Base-by-base conservation (phyloP, 495 filamentous ascomycete species). In the Hypomontagnella monticulosa region DNA sequence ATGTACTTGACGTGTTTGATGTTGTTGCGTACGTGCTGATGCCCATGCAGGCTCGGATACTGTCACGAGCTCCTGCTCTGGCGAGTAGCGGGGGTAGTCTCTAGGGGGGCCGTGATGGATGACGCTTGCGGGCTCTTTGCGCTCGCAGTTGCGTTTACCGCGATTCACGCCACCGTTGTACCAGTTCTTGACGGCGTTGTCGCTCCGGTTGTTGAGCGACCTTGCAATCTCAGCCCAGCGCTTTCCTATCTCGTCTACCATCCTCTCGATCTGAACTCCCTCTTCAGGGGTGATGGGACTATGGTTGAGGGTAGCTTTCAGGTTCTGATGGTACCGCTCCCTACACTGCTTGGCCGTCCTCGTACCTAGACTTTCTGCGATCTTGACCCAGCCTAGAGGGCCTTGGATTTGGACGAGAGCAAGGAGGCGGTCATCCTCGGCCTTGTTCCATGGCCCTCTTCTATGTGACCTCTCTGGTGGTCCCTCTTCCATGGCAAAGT, bases 121-220 rank as follows among this genome's bases (percentile, higher is more conserved):
- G 23, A 27, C 44, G 43, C 18, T 50, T 34, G 61, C 42, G 38
- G 27, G 36, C 46, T 62, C 66, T 52, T 63, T 73, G 60, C 58
- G 76, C 40, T 11, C 41, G 33, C 80, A 48, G 43, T n/a, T n/a
- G n/a, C 84, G 79, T 66, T 79, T 77, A 63, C 84, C 77, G 67
- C 93, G 87, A 78, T 97, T 97, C 88, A 92, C 89, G 72, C 91
- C 91, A 33, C 95, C 94, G 76, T 99, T 98, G 92, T 92, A 97
- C 92, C 93, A 98, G 78, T 99, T 99, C 86, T 99, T 99, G 49
- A 99, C 93, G 32, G 92, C 91, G 72, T 99, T 99, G 81, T 99
- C 95, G 79, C 93, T 97, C 67, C 95, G 88, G 62, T 93, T 94
- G 14, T 89, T 85, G 18, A 99, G 85, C 14, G 85, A 81, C 69